Evolutionary conservation across 768 basidiomycete species (phyloP), one percentile per base, ranked within the genome.

Genomic region (Psilocybe sp.): DNA sequence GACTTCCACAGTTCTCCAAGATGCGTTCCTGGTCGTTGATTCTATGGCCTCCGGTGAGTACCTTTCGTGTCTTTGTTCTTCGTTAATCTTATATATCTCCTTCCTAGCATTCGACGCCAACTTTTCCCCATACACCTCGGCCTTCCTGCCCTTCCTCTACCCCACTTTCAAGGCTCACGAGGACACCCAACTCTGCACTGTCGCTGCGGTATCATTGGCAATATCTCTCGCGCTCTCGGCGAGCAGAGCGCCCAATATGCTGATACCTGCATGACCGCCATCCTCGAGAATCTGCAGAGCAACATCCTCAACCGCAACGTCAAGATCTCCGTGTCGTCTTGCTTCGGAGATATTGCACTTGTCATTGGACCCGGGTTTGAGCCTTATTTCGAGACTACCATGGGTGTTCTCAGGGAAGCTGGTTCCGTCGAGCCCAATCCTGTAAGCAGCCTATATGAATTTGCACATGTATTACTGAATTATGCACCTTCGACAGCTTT

Each of bases 281-380:
- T 99, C 31, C 75, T 98, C 18, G 90, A 94, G 66, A 92, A 96
- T 59, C 74, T 98, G 34, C 89, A 92, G 66, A 92, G 89, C 57
- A 86, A 94, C 0, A 84, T 92, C 16, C 76, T 99, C 49, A 90
- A 92, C 62, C 81, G 96, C 40, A 89, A 88, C 56, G 97, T 98
- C 65, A 99, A 99, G 78, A 95, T 98, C 36, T 85, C 89, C n/a
- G 91, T 98, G 60, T 69, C 98, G 52, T 86, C 90, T 11, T 93
- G 92, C 69, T 98, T 99, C 60, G 97, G 96, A 16, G 97, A 99
- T 63, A 88, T 99, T 56, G 96, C 95, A 7, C 77, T 98, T 9
- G 94, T 97, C 1, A 87, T 98, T 53, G 92, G 92, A 1, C 73
- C 82, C 10, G 71, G 75, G 7, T 99, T 97, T 67, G 87, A 89